These are phyloP conservation scores for Phenoliferia sp. DNA, from an alignment of 1,284 basidiomycete genomes.

Conservation along the genomic window DNA sequence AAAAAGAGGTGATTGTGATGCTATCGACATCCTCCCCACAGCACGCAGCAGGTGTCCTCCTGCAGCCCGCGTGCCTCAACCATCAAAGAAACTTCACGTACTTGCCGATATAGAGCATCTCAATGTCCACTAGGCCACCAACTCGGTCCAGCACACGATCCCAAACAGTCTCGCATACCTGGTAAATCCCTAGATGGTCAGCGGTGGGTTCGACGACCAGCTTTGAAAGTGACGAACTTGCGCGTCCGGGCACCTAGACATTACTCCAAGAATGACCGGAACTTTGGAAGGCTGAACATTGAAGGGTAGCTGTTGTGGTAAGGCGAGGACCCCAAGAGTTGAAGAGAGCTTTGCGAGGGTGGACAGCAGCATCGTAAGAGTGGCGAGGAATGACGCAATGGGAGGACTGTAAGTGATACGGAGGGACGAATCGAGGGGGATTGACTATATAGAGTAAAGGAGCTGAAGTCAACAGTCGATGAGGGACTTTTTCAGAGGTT, in stretches of 20 bases:
- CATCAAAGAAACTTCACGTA: not conserved
- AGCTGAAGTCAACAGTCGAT: no score
- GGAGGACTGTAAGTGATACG: no score
- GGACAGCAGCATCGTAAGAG: no score
- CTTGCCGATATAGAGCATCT: slow-evolving; percentile 29
- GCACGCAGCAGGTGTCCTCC: not conserved
- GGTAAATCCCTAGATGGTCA: no score
- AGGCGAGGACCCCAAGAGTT: not conserved
- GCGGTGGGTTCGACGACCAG: no score
- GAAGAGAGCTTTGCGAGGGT: no score
- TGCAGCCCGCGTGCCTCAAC: not conserved
- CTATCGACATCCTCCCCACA: not conserved
- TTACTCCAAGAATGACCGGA: slow-evolving; percentile 19
- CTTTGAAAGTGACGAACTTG: no score
- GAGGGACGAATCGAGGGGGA: no score
- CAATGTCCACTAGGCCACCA: slow-evolving; percentile 17
- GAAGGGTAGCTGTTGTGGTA: not conserved
- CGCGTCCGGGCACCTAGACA: slow-evolving; percentile 29
- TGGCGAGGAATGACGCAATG: no score
- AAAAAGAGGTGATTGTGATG: no score
- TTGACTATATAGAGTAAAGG: no score
- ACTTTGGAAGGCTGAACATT: not conserved
- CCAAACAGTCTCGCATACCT: slow-evolving; percentile 10
- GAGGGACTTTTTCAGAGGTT: no score
- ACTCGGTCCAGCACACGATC: slow-evolving; percentile 13